phyloP scores from a whole-genome alignment of 2,329 filamentous ascomycete species.

The Piedraia hortae region DNA sequence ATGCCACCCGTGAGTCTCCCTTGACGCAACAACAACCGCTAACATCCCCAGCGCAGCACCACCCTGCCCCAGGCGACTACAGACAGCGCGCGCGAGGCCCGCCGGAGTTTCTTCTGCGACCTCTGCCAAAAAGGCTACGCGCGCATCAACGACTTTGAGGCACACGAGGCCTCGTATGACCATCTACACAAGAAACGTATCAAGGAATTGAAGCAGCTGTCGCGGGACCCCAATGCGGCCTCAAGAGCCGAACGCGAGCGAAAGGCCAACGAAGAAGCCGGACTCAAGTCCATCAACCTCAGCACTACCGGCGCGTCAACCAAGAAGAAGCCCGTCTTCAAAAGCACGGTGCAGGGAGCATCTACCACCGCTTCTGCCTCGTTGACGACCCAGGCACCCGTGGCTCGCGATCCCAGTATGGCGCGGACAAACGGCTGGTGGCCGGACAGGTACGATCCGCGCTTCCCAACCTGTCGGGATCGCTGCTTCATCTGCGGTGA shows the following conservation, averaged over 20 bases:
- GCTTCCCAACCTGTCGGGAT: too few species aligned
- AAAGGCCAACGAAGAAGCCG: constrained; percentile 31
- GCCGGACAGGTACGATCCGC: constrained; percentile 1
- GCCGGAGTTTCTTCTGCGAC: constrained; percentile 58
- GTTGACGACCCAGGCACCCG: background rate
- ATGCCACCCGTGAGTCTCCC: too few species aligned
- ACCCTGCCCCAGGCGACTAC: constrained; percentile 16
- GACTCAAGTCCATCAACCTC: constrained; percentile 29
- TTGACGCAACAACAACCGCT: too few species aligned
- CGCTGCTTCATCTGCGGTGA: too few species aligned
- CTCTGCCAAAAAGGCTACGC: constrained; percentile 86
- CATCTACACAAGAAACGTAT: constrained; percentile 75
- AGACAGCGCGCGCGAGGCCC: constrained; percentile 42
- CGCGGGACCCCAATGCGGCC: constrained; percentile 38
- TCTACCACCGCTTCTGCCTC: constrained; percentile 3
- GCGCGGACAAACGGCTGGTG: constrained; percentile 1
- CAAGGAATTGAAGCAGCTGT: constrained; percentile 67
- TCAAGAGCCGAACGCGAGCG: constrained; percentile 30
- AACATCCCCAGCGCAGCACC: constrained; percentile 8
- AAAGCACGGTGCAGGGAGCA: constrained; percentile 7
- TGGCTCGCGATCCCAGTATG: background rate
- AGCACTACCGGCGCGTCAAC: constrained; percentile 2
- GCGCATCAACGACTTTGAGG: constrained; percentile 87
- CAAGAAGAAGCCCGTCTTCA: constrained; percentile 11
- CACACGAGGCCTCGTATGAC: constrained; percentile 81